phyloP scores from a whole-genome alignment of 75 land plant species.

The Pinus tabuliformis region DNA sequence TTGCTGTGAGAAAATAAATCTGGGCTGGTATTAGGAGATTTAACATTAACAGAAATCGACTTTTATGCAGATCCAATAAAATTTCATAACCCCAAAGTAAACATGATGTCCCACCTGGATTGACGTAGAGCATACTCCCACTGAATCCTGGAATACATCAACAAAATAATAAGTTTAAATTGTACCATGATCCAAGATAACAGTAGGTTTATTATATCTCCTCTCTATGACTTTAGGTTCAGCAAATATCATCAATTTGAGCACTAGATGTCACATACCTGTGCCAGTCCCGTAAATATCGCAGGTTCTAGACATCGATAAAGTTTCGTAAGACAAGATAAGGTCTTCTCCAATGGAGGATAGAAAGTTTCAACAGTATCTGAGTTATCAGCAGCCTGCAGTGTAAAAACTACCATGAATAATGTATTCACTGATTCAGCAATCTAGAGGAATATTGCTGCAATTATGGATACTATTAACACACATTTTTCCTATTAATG shows the following conservation, averaged over 20 bases:
- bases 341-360: conserved; percentile 88
- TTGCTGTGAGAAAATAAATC: too few relatives aligned
- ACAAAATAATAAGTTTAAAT: background rate
- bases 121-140: conserved; percentile 79
- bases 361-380: conserved; percentile 67
- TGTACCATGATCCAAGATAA: background rate
- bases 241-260: background rate
- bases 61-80: conserved; percentile 1
- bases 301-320: conserved; percentile 85
- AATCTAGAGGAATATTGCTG: background rate
- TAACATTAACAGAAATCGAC: background rate
- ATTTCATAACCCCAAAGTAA: background rate
- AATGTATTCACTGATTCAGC: background rate
- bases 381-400: conserved; percentile 57
- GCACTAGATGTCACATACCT: conserved; percentile 39
- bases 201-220: background rate
- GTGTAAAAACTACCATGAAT: background rate
- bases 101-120: conserved; percentile 51
- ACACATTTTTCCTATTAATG: background rate
- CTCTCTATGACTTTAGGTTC: background rate
- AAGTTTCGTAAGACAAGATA: conserved; percentile 83
- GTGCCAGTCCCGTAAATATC: conserved; percentile 96
- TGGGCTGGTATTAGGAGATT: too few relatives aligned
- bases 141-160: conserved; percentile 61
- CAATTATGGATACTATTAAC: background rate